Evolutionary conservation across 139 green algal species (phyloP), one percentile per base, ranked within the genome.

Genomic region (Bryopsis sp.): DNA sequence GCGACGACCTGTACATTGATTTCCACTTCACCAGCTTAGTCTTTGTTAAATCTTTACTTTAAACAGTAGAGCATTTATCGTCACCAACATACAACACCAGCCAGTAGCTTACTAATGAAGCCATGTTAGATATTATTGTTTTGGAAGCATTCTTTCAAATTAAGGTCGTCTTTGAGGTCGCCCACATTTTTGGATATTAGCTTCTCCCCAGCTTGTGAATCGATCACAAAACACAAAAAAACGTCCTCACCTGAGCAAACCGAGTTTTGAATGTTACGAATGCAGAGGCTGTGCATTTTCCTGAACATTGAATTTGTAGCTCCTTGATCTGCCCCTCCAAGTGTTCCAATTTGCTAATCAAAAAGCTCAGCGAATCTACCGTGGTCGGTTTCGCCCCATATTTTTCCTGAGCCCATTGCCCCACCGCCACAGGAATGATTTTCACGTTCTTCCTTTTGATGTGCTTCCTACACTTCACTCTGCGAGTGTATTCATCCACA

Each of bases 191-290:
- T n/a, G n/a, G n/a, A n/a, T n/a, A n/a, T n/a, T n/a, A n/a, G n/a
- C n/a, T n/a, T n/a, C n/a, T n/a, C n/a, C n/a, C n/a, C n/a, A n/a
- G n/a, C n/a, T n/a, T n/a, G n/a, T n/a, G n/a, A n/a, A n/a, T n/a
- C n/a, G n/a, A n/a, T n/a, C n/a, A n/a, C n/a, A n/a, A n/a, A n/a
- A n/a, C n/a, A n/a, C n/a, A n/a, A n/a, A n/a, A n/a, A n/a, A n/a
- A n/a, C n/a, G n/a, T n/a, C n/a, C n/a, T n/a, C n/a, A n/a, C n/a
- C n/a, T n/a, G n/a, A n/a, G 62, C 39, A 35, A 35, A 69, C 32
- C 62, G 35, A 54, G 35, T 58, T 5, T 4, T 54, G n/a, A 69
- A 69, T 29, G 62, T 54, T 28, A 65, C 58, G n/a, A 65, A 65
- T 6, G 58, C 58, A 46, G 58, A 33, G 58, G 4, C 39, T 22